Evolutionary conservation across 257 asterid genomes (phyloP).

Genomic region (Penstemon barbatus): DNA sequence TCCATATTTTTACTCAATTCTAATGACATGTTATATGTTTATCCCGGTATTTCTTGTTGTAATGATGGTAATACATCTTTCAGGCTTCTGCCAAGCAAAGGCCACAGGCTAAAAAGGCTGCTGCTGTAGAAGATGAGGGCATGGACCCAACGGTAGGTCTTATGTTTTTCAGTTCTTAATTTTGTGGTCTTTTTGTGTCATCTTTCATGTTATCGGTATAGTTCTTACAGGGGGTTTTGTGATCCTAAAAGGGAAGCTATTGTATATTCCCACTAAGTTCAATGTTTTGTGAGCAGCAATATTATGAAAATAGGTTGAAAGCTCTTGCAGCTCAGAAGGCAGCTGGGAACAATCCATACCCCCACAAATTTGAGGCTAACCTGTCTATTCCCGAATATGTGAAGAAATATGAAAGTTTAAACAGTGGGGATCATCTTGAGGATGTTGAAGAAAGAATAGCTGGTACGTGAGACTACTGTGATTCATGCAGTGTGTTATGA

Average conservation of each 20-base stretch:
- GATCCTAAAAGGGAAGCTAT: background rate
- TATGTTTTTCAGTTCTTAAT: background rate
- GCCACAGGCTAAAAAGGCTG: constrained; percentile 44
- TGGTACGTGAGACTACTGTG: constrained; percentile 41
- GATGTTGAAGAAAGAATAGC: constrained; percentile 73
- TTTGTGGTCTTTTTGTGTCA: background rate
- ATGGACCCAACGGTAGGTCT: constrained; percentile 69
- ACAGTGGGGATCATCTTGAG: constrained; percentile 63
- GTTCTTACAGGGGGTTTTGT: background rate
- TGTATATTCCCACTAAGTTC: background rate
- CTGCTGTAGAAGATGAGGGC: constrained; percentile 69
- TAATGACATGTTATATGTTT: too few relatives aligned
- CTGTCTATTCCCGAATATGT: constrained; percentile 60
- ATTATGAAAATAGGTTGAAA: constrained; percentile 63
- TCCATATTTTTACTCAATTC: too few relatives aligned
- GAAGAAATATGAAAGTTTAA: constrained; percentile 47
- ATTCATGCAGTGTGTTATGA: background rate
- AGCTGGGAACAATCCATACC: constrained; percentile 69
- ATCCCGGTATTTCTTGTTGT: too few relatives aligned
- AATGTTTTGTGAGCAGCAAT: constrained; percentile 56
- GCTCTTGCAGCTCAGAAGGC: constrained; percentile 63
- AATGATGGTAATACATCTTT: too few relatives aligned
- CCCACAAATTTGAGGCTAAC: constrained; percentile 62
- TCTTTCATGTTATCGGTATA: background rate
- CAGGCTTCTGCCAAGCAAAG: constrained; percentile 47